Base-by-base conservation (phyloP, 2,329 filamentous ascomycete genomes). In the Ceratocystis harringtonii region DNA sequence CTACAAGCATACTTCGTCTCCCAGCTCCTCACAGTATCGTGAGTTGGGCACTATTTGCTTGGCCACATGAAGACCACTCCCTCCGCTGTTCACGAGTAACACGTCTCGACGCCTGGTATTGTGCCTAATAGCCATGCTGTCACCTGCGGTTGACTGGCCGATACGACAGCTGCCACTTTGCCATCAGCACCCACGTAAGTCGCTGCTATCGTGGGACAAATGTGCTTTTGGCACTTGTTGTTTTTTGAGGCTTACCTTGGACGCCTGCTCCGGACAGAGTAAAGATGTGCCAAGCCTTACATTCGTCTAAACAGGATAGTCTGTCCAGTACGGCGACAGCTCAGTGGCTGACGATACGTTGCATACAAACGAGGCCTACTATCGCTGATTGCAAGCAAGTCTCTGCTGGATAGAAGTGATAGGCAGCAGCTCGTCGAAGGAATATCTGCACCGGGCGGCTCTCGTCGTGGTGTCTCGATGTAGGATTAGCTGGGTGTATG, bases 351-450 rank as follows among this genome's bases (percentile, higher is more conserved):
- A 58, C 55, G 17, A 36, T 58, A 36, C 15, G 30, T 30, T 58
- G 55, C 55, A 58, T 58, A 58, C 28, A 57, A 25, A 57, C 25
- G 55, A 58, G 28, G 55, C 55, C 8, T 58, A 36, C 55, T n/a
- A n/a, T 36, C 55, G 5, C 7, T 22, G 17, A 3, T n/a, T 30
- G 30, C 55, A 17, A 58, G 30, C 3, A 58, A 30, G 28, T 3
- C 12, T 36, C 4, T 58, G 17, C 19, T 7, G 32, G 55, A 17
- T n/a, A 36, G 28, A 41, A 41, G 36, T 15, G 36, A 41, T 41
- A 41, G 36, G 36, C 10, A 41, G 12, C 10, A 32, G 28, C 55
- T 32, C 55, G 8, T 17, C 12, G 32, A 36, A 41, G 36, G 17
- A 36, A 8, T n/a, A 36, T 12, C 28, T 19, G 28, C 55, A 58